A percentile compares a stretch with the other conserved stretches of the same genome.
Evolutionary conservation across 805 yeast species (phyloP).

Genomic region (Lipomyces spencermartinsiae): DNA sequence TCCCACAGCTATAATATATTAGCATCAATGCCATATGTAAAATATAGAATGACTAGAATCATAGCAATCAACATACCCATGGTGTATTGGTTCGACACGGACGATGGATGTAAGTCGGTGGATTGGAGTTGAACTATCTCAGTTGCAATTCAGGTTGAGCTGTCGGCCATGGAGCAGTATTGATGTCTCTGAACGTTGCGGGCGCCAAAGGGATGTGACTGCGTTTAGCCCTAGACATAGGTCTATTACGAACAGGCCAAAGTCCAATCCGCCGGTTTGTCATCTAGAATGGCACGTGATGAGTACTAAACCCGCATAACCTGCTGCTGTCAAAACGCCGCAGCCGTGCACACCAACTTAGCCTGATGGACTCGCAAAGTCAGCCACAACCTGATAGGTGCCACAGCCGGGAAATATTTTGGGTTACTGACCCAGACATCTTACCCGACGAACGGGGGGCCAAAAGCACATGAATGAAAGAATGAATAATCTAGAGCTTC

Average conservation of each 20-base stretch:
- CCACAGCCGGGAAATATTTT: background rate
- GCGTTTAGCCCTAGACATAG: background rate
- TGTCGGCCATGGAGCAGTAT: background rate
- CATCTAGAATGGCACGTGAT: background rate
- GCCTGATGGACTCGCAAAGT: background rate
- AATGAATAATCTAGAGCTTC: background rate
- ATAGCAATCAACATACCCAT: slow-evolving; percentile 31
- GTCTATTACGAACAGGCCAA: background rate
- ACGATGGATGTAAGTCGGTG: slow-evolving; percentile 17
- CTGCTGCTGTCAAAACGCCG: background rate
- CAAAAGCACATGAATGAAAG: background rate
- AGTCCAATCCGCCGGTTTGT: background rate
- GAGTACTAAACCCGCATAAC: background rate
- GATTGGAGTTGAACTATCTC: background rate
- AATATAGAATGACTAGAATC: background rate
- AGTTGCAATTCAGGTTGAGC: slow-evolving; percentile 4
- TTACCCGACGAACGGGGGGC: background rate
- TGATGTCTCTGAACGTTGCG: background rate
- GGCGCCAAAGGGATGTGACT: background rate
- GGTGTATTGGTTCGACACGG: slow-evolving; percentile 26
- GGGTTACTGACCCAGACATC: background rate
- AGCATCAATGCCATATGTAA: background rate
- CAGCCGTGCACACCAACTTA: background rate
- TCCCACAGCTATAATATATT: slow-evolving; percentile 71
- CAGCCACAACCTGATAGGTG: background rate